A percentile compares a stretch with the other conserved stretches of the same genome.
Conservation (phyloP, 129 eudicot genomes). For the sunflower (Helianthus annuus) region HanXRQr2.0-SUNRISE NC_035444.2:39462229-39462728, state of each 20-base stretch:
- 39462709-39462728: slow-evolving; percentile 69
- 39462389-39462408: too few relatives aligned
- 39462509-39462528: slow-evolving; percentile 63
- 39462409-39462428: neutral
- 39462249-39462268: slow-evolving; percentile 31
- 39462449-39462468: slow-evolving; percentile 14
- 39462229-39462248: neutral
- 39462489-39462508: slow-evolving; percentile 87
- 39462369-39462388: neutral
- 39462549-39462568: slow-evolving; percentile 89
- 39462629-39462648: slow-evolving; percentile 79
- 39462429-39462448: neutral
- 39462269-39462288: too few relatives aligned
- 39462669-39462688: slow-evolving; percentile 99
- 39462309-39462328: too few relatives aligned
- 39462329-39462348: too few relatives aligned
- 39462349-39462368: slow-evolving; percentile 31
- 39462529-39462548: slow-evolving; percentile 70
- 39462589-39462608: slow-evolving; percentile 91
- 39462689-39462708: slow-evolving; percentile 76
- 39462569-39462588: slow-evolving; percentile 66
- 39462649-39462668: slow-evolving; percentile 65
- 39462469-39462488: slow-evolving; percentile 66
- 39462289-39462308: too few relatives aligned
- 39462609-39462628: slow-evolving; percentile 75